Base-by-base conservation (phyloP, 2,329 filamentous ascomycete species). In the Grosmannia clavigera region DNA sequence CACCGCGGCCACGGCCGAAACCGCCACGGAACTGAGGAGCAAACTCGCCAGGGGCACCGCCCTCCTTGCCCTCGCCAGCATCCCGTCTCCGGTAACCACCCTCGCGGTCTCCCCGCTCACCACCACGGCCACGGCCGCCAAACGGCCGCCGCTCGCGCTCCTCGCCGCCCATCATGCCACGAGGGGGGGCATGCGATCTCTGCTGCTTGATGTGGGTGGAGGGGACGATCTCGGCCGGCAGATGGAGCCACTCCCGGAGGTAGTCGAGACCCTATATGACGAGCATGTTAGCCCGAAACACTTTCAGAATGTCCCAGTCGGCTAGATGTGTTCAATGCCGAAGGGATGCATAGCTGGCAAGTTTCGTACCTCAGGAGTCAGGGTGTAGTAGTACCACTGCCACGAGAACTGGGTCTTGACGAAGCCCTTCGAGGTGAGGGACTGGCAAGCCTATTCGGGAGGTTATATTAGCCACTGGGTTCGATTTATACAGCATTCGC, bases 301-400 rank as follows among this genome's bases (percentile, higher is more conserved):
- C 27, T 16, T 35, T n/a, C 53, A 22, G 3, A 11, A 12, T n/a
- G 16, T 38, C 10, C 25, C 52, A 11, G 4, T 55, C 31, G 27
- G 22, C 58, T 51, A 1, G 51, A 1, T 14, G 48, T 27, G 2
- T 25, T 5, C 43, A 3, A 10, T 48, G 48, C 27, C 22, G 25
- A 12, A 14, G 48, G 14, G 22, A 29, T 29, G 48, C 22, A 25
- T 29, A 12, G 50, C 5, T 52, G 27, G 4, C 16, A 31, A 4
- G 4, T 31, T 16, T 11, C 64, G 58, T 64, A 65, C 65, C 65
- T 67, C 66, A 51, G 65, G 63, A n/a, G 66, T 67, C 48, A 99
- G 87, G 79, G 94, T 96, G 87, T 99, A 99, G 89, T 99, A 99
- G 88, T 97, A 96, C 85, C 92, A 96, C 81, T 96, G 91, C 91